A percentile compares a stretch with the other conserved stretches of the same genome.
These are phyloP conservation scores for Skeletonema costatum DNA, from an alignment of 108 stramenopile species.

Conservation along the genomic window DNA sequence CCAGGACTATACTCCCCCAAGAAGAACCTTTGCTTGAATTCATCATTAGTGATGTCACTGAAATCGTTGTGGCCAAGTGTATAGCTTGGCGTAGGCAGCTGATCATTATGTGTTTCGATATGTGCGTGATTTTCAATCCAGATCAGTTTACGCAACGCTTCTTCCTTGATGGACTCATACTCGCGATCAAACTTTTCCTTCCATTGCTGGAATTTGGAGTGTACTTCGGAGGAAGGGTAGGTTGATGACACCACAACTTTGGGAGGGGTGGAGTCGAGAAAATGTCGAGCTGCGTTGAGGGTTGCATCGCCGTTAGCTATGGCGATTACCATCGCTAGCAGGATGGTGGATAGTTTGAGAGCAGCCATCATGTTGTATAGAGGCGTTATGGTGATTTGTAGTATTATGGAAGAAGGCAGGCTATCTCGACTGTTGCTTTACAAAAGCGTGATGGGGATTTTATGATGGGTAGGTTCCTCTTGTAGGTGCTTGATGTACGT, in stretches of 20 bases:
- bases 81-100: constrained; percentile 40
- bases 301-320: not conserved
- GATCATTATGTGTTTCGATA: not conserved
- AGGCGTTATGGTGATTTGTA: no score
- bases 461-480: no score
- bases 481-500: no score
- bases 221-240: constrained; percentile 15
- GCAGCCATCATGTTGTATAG: not conserved
- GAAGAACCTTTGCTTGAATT: constrained; percentile 70
- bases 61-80: constrained; percentile 89
- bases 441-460: no score
- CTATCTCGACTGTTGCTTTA: no score
- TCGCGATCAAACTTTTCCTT: constrained; percentile 11
- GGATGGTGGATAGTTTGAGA: not conserved
- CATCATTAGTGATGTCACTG: constrained; percentile 86
- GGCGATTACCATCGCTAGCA: not conserved
- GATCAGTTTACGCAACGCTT: constrained; percentile 21
- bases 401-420: no score
- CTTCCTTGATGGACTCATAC: constrained; percentile 14
- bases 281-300: not conserved
- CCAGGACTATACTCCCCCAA: constrained; percentile 67
- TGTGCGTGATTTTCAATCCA: constrained; percentile 38
- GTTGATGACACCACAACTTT: constrained; percentile 11
- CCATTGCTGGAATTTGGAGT: constrained; percentile 18
- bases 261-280: not conserved